Evolutionary conservation across 345 rosid genomes (phyloP).

Genomic region (Anastatica hierochuntica): DNA sequence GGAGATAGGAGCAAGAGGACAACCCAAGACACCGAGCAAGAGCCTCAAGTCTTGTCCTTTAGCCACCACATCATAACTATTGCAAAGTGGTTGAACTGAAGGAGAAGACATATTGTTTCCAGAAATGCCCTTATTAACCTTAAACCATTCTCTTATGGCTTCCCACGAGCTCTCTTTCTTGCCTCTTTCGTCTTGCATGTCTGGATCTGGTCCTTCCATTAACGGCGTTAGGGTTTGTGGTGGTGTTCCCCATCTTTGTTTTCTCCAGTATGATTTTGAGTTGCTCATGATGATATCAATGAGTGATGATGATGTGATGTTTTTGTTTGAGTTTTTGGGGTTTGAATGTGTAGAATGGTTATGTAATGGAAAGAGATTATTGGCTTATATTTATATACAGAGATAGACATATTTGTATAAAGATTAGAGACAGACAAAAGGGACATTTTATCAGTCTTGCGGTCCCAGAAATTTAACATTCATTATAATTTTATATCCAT

Average conservation of each 20-base stretch:
- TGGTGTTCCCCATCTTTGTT: conserved; percentile 52
- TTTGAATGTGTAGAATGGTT: conserved; percentile 8
- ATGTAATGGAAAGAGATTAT: conserved; percentile 8
- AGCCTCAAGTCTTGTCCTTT: conserved; percentile 72
- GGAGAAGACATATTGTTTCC: conserved; percentile 28
- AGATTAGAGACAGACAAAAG: conserved; percentile 39
- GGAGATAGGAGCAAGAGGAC: conserved; percentile 92
- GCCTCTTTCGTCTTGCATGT: conserved; percentile 59
- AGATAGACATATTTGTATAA: neutral
- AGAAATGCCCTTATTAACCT: conserved; percentile 57
- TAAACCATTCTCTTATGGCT: conserved; percentile 83
- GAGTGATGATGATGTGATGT: neutral
- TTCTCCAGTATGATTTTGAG: conserved; percentile 35
- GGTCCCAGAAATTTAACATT: conserved; percentile 21
- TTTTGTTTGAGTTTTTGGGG: neutral
- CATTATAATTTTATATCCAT: too few relatives aligned
- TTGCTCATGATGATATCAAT: conserved; percentile 17
- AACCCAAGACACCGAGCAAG: conserved; percentile 76
- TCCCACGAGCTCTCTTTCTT: conserved; percentile 89
- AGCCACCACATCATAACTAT: conserved; percentile 29
- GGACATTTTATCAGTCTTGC: conserved; percentile 57
- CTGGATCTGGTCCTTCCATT: conserved; percentile 95
- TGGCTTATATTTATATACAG: conserved; percentile 6
- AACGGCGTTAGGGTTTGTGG: conserved; percentile 70
- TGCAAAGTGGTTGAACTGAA: conserved; percentile 22